Conservation (phyloP, 2,329 filamentous ascomycete species). For the Paracoccidioides lutzii region DNA sequence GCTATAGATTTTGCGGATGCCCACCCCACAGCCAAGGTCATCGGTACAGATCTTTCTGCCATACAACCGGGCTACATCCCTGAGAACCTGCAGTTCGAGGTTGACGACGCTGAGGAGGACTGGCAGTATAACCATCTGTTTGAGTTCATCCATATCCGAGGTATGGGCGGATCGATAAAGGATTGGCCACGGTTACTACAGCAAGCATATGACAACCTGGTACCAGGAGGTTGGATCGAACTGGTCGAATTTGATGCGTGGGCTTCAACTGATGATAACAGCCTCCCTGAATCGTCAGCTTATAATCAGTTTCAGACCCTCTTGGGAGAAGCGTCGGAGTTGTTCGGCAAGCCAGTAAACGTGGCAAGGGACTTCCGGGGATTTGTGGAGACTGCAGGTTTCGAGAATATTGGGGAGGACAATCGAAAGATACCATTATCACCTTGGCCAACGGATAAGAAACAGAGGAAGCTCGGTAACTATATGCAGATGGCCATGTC, state of each 20-base stretch:
- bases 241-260: conserved; percentile 19
- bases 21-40: conserved; percentile 23
- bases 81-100: conserved; percentile 40
- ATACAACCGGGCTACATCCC: conserved; percentile 33
- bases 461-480: conserved; percentile 11
- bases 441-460: conserved; percentile 14
- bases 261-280: conserved; percentile 19
- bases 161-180: conserved; percentile 24
- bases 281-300: conserved; percentile 12
- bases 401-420: conserved; percentile 35
- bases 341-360: conserved; percentile 17
- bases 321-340: conserved; percentile 13
- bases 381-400: conserved; percentile 38
- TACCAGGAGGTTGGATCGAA: conserved; percentile 20
- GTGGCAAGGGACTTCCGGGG: conserved; percentile 22
- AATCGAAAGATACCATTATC: conserved; percentile 32
- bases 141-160: conserved; percentile 29
- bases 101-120: conserved; percentile 30
- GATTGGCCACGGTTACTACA: conserved; percentile 18
- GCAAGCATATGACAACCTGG: conserved; percentile 16
- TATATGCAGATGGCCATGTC: conserved; percentile 13
- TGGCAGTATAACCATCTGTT: conserved; percentile 28
- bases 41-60: conserved; percentile 24
- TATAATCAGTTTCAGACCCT: conserved; percentile 13
- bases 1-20: conserved; percentile 35